These are phyloP conservation scores for Didymella exigua DNA, from an alignment of 2,329 filamentous ascomycete species.

Conservation along the genomic window DNA sequence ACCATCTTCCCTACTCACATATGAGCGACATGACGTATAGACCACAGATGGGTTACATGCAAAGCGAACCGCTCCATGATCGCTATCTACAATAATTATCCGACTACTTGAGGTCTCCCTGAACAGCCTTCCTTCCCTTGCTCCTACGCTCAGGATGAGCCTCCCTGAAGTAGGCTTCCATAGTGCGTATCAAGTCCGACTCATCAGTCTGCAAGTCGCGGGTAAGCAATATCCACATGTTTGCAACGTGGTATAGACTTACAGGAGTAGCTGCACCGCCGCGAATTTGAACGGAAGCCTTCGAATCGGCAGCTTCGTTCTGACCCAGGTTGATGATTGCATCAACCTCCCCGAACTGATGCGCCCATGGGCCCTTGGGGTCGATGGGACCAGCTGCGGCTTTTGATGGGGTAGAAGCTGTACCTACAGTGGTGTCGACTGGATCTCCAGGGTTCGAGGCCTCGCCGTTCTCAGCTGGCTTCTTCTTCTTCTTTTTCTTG, in stretches of 20 bases:
- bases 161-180: slow-evolving; percentile 14
- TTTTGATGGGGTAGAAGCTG: background rate
- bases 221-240: background rate
- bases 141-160: background rate
- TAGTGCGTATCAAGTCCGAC: slow-evolving; percentile 5
- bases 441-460: background rate
- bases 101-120: slow-evolving; percentile 1
- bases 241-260: background rate
- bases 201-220: background rate
- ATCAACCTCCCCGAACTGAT: slow-evolving; percentile 3
- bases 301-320: background rate
- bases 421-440: background rate
- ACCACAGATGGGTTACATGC: background rate
- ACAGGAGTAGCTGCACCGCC: background rate
- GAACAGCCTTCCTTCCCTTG: background rate
- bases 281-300: background rate
- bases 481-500: slow-evolving; percentile 13
- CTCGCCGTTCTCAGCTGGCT: background rate
- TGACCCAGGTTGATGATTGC: background rate
- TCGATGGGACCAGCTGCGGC: background rate
- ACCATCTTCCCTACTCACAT: background rate
- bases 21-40: background rate
- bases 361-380: slow-evolving; percentile 1
- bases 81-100: background rate
- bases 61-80: background rate